Evolutionary conservation across 2,329 filamentous ascomycete genomes (phyloP), one percentile per base, ranked within the genome.

Genomic region (Huntiella decipiens): DNA sequence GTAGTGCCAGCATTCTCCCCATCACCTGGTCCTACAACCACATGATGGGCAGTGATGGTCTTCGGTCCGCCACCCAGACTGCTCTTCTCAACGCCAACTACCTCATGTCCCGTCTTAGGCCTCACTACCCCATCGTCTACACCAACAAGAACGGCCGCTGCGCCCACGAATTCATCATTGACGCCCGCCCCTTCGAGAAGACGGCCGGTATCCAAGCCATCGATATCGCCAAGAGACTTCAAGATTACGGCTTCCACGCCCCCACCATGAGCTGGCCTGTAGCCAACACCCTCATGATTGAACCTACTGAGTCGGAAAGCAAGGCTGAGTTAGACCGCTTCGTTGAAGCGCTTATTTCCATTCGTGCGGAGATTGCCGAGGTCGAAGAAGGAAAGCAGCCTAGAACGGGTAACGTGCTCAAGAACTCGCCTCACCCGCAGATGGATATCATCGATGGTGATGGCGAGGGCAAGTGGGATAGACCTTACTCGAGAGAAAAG

Each of bases 191-290:
- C 17, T 94, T 95, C 70, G 82, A 84, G 58, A 80, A 87, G 45
- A 75, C 77, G 1, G 76, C 81, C 5, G 85, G 84, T 19, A 67
- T 96, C 54, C 87, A 95, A 64, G 88, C 82, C 28, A 91, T 94
- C 54, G 88, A 96, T 58, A 82, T 96, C 53, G 88, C 88, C 57
- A 96, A 96, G 71, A 83, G 88, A 52, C 75, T 96, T 15, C 87
- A 95, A 63, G 88, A 96, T 60, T 96, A 93, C 59, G 88, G 88
- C 37, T 96, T 96, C 74, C 88, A 96, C 62, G 83, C 87, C 1
- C 88, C 88, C 0, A 96, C 88, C 45, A 95, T 96, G 88, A 86
- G 79, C 59, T 95, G 84, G 83, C 88, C 88, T 1, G 86, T 96
- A 2, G 74, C 84, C 44, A 92, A 92, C 64, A 95, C 88, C 1